Evolutionary conservation across 2,329 filamentous ascomycete genomes (phyloP), one percentile per base, ranked within the genome.

Genomic region (Fusarium xyrophilum): DNA sequence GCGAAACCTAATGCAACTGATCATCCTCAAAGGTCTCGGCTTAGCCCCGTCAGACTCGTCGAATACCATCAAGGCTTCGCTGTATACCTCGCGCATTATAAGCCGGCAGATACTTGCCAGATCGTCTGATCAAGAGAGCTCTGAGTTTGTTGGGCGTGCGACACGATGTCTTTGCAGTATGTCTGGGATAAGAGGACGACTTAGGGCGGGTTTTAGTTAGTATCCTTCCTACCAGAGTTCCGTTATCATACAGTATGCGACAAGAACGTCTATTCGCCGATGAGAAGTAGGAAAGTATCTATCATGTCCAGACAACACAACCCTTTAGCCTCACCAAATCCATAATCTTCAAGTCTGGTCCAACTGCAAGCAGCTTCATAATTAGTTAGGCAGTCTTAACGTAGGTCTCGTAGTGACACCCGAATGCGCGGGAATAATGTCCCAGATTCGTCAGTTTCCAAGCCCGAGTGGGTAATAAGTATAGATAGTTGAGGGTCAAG

Each of bases 231-330:
- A n/a, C 9, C 15, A 21, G 6, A 10, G 36, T 3, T 15, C 9
- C 3, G 10, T 15, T n/a, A 9, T 21, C 5, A 6, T 1, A 25
- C 23, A 25, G 23, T 25, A 39, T 14, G n/a, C 13, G 0, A 9
- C 36, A 39, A 14, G 36, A 8, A 39, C 8, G 12, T 1, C 5
- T 14, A 6, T 9, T 15, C n/a, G 0, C 13, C 4, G 0, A 10
- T 4, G 38, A 15, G 8, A 7, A 11, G 8, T 39, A 5, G 9
- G n/a, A 15, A 15, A 11, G 2, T 15, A 15, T 15, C 1, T 10
- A 8, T 3, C 13, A 21, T 39, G 3, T 0, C 6, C 4, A 21
- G 10, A 38, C 4, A 21, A 3, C n/a, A 21, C 6, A 0, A 7
- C 13, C 6, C 21, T 8, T 40, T 40, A 9, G 4, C 13, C 36